Evolutionary conservation across 352 stramenopile genomes (phyloP), one percentile per base, ranked within the genome.

Genomic region (Phytopythium vexans): DNA sequence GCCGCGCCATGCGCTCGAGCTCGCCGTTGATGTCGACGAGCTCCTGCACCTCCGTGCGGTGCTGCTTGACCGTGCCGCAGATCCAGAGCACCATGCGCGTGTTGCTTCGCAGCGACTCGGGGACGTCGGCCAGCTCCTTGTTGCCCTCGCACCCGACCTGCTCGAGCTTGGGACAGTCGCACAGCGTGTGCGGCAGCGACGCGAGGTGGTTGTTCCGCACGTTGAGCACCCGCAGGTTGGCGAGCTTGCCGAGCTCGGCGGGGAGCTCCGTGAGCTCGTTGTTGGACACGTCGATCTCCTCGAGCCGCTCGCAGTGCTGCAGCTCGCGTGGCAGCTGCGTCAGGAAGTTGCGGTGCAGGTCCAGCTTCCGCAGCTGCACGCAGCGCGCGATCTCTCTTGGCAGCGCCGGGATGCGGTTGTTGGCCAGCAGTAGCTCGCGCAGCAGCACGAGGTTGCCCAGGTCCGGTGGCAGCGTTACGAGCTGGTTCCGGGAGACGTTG

Each of bases 41-140:
- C 70, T 89, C 74, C 33, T 72, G 49, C 37, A 92, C 78, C 50
- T 89, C 71, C 3, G 53, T 54, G 41, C 66, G 63, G 56, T 92
- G 82, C 12, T 64, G 68, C 70, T 90, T 89, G n/a, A 86, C 70
- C n/a, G 68, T 87, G 35, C 67, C 67, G 62, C 76, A 92, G 64
- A 92, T 89, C 82, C 82, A 92, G 8, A 92, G 55, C 52, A 90
- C 79, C 36, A 92, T 71, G 53, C 74, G 73, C 8, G 79, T 89
- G 56, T 86, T 90, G 58, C 72, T 69, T 1, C 74, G 75, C 14
- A 92, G 52, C 2, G 73, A 79, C 66, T 88, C 79, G 8, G 79
- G 77, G 41, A 92, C 70, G 54, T 90, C 75, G 7, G 58, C 58
- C 5, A 92, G 60, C 10, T 69, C 69, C 10, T 71, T 52, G 55